Evolutionary conservation across 305 asterid species (phyloP).

Genomic region (Fraxinus paxiana): DNA sequence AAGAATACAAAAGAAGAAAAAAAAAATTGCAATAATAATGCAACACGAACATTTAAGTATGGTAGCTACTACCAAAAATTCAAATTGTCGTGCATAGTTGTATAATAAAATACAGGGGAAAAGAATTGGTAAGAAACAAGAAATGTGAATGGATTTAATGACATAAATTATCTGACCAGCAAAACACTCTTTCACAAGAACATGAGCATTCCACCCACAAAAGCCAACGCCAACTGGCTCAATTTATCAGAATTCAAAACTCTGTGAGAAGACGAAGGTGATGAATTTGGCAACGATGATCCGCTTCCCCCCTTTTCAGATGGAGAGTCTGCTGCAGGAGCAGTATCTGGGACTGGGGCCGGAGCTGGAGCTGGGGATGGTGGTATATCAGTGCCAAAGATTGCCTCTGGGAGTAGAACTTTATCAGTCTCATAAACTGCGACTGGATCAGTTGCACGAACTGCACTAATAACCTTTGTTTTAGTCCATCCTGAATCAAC

Average conservation of each 20-base stretch:
- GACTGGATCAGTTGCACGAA: conserved; percentile 64
- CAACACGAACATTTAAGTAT: neutral
- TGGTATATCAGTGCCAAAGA: conserved; percentile 75
- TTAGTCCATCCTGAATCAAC: conserved; percentile 65
- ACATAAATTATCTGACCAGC: neutral
- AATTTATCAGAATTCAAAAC: conserved; percentile 26
- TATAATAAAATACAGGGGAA: neutral
- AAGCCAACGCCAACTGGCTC: conserved; percentile 30
- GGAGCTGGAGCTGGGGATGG: conserved; percentile 82
- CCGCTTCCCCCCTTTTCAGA: conserved; percentile 25
- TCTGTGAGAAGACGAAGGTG: conserved; percentile 39
- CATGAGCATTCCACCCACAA: conserved; percentile 30
- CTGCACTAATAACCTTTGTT: conserved; percentile 67
- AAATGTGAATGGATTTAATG: neutral
- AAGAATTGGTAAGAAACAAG: neutral
- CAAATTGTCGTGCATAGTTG: neutral
- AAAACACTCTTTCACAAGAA: neutral
- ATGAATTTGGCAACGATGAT: conserved; percentile 23
- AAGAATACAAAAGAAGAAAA: neutral
- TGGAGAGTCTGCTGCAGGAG: conserved; percentile 52
- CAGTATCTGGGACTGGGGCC: conserved; percentile 54
- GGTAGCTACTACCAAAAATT: neutral
- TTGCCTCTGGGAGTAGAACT: conserved; percentile 68
- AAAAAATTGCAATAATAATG: neutral
- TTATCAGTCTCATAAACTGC: conserved; percentile 63